Evolutionary conservation across 1,284 basidiomycete species (phyloP).

Genomic region (Tilletia horrida): DNA sequence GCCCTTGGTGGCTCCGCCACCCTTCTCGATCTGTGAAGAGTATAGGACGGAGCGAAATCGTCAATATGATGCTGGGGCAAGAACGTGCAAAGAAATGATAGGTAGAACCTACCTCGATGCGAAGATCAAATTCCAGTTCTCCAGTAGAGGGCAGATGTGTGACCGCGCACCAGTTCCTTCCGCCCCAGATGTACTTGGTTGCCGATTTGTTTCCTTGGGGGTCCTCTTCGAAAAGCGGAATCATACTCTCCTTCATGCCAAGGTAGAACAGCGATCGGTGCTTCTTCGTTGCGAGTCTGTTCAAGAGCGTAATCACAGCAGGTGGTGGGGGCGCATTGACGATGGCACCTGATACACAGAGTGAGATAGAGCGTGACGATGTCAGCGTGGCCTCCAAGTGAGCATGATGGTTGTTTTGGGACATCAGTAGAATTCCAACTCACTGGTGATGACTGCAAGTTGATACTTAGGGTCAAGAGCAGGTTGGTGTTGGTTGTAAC

Average conservation of each 20-base stretch:
- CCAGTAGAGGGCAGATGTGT: conserved; percentile 64
- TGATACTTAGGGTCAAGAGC: conserved; percentile 46
- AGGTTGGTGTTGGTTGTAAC: conserved; percentile 38
- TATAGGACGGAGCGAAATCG: background rate
- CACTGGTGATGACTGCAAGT: conserved; percentile 47
- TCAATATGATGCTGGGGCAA: background rate
- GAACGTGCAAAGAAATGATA: background rate
- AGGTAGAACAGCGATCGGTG: conserved; percentile 62
- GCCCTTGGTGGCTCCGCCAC: conserved; percentile 42
- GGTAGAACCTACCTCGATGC: conserved; percentile 65
- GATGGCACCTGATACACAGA: conserved; percentile 31
- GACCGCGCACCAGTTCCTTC: conserved; percentile 84
- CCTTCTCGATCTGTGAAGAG: conserved; percentile 28
- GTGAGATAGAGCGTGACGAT: too few species aligned
- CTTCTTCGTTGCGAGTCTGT: conserved; percentile 71
- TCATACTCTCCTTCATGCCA: conserved; percentile 68
- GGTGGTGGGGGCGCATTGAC: conserved; percentile 65
- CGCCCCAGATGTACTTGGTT: conserved; percentile 68
- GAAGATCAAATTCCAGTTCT: conserved; percentile 78
- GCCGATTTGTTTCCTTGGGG: conserved; percentile 73
- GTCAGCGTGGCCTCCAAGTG: too few species aligned
- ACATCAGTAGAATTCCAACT: background rate
- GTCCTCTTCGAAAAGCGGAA: conserved; percentile 75
- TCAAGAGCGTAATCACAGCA: conserved; percentile 75
- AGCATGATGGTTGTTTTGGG: conserved; percentile 11